A percentile compares a stretch with the other conserved stretches of the same genome.
Evolutionary conservation across 306 rosid species (phyloP).

Genomic region (Lupinus albus): DNA sequence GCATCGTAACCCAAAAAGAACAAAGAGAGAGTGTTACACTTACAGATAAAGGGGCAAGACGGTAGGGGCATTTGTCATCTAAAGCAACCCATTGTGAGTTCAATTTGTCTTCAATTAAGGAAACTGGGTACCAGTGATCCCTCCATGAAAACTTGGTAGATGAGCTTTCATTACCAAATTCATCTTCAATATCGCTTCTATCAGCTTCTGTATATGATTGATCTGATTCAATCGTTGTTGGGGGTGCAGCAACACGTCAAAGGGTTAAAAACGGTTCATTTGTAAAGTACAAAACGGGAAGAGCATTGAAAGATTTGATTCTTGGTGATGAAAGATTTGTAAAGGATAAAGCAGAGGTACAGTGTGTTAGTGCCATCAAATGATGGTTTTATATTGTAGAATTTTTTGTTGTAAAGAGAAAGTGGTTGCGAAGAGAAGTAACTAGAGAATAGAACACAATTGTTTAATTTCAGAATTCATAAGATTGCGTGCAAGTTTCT

Average conservation of each 20-base stretch:
- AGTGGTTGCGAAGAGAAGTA: background rate
- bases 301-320: conserved; percentile 41
- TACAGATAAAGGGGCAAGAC: conserved; percentile 96
- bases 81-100: conserved; percentile 80
- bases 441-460: conserved; percentile 2
- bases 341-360: conserved; percentile 60
- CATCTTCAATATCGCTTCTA: conserved; percentile 48
- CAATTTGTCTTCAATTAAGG: conserved; percentile 74
- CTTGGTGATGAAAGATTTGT: conserved; percentile 45
- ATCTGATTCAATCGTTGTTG: conserved; percentile 55
- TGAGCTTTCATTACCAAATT: conserved; percentile 53
- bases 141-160: conserved; percentile 77
- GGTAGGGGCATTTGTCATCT: conserved; percentile 95
- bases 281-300: conserved; percentile 44
- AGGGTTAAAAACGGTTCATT: conserved; percentile 37
- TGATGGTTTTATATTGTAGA: background rate
- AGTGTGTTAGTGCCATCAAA: conserved; percentile 60
- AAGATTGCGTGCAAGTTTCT: conserved; percentile 60
- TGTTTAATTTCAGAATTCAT: conserved; percentile 33
- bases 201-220: conserved; percentile 41
- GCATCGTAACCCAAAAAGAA: background rate
- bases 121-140: conserved; percentile 99
- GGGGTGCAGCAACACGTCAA: conserved; percentile 68
- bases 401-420: background rate
- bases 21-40: conserved; percentile 40